Evolutionary conservation across 805 yeast genomes (phyloP).

Genomic region (Kazachstania africana): DNA sequence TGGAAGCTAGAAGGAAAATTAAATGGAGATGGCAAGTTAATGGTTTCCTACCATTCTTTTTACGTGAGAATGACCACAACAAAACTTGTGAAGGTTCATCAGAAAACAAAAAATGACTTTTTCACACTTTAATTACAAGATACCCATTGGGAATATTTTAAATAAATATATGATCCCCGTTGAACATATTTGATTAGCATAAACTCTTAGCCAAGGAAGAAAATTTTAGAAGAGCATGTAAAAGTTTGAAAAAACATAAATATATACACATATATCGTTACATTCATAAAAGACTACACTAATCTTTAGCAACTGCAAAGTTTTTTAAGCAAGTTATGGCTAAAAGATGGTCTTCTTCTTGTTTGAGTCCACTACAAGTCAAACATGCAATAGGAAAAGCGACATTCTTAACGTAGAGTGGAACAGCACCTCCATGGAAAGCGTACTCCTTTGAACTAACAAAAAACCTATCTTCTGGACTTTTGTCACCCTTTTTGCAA

Average conservation of each 20-base stretch:
- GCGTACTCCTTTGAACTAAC: slow-evolving; percentile 36
- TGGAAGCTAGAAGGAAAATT: slow-evolving; percentile 30
- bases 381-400: slow-evolving; percentile 35
- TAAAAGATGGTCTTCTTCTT: slow-evolving; percentile 41
- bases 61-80: neutral
- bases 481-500: slow-evolving; percentile 28
- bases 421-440: slow-evolving; percentile 47
- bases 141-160: too few species aligned
- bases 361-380: slow-evolving; percentile 46
- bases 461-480: slow-evolving; percentile 30
- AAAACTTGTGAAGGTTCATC: too few species aligned
- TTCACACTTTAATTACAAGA: too few species aligned
- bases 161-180: too few species aligned
- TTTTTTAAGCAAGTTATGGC: slow-evolving; percentile 22
- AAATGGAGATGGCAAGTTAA: slow-evolving; percentile 42
- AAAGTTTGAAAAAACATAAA: neutral
- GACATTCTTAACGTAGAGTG: slow-evolving; percentile 28
- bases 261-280: neutral
- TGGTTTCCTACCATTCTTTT: slow-evolving; percentile 30
- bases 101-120: too few species aligned
- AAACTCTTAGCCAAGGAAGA: too few species aligned
- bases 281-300: neutral
- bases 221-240: too few species aligned
- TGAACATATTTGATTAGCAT: too few species aligned
- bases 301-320: slow-evolving; percentile 2